Evolutionary conservation across 805 yeast species (phyloP), one percentile per base, ranked within the genome.

Genomic region (Candida saitoana): DNA sequence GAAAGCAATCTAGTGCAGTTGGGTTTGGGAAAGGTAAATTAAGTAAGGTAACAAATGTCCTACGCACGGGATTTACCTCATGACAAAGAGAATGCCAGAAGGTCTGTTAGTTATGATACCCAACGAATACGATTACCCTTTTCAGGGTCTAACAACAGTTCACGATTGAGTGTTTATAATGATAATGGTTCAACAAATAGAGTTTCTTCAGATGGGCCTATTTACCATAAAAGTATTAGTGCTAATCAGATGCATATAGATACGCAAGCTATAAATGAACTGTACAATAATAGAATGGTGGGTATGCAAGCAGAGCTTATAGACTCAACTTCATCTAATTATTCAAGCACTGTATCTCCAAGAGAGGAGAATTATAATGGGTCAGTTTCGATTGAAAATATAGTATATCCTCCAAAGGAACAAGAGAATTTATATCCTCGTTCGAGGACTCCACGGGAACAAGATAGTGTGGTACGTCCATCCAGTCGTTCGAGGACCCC

Each of bases 21-120:
- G n/a, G n/a, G n/a, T n/a, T n/a, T n/a, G n/a, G n/a, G n/a, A n/a
- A n/a, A 14, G 5, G 32, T 5, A 6, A 29, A 29, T 29, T 29
- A 12, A 14, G 16, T 14, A 6, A 29, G 32, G n/a, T 9, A 6
- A 29, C 16, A 6, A n/a, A 29, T 29, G 32, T 29, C 32, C 32
- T 29, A 29, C 32, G 16, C 32, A 11, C 11, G 32, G 32, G 32
- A 29, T 29, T 9, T 29, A 29, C 32, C 32, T 29, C 32, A 29
- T 29, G 32, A 29, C 16, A 29, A 29, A 12, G 32, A 29, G 32
- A 29, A 29, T 29, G 32, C 45, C 15, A 38, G 49, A 34, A 37
- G 49, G 29, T 46, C 49, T 2, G 42, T 46, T 15, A 46, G 49
- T 34, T 46, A 46, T 22, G 49, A 46, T 33, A 38, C 45, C 2